Conservation (phyloP, 176 grass and related monocot species). For the Guadua angustifolia region DNA sequence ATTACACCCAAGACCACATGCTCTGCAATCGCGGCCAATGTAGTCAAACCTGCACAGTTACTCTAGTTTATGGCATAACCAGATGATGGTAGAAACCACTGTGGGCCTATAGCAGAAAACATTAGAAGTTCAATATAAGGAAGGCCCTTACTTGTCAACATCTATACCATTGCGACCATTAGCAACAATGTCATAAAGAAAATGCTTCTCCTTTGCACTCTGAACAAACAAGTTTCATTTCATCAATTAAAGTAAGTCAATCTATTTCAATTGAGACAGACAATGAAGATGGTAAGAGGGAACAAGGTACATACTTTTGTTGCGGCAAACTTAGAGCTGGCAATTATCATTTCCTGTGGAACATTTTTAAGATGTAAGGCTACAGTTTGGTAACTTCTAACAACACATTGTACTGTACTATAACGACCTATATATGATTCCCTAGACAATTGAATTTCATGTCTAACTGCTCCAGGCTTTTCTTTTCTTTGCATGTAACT, state of each 20-base stretch:
- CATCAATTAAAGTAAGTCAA: slow-evolving; percentile 32
- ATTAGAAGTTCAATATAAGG: slow-evolving; percentile 26
- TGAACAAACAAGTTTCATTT: slow-evolving; percentile 46
- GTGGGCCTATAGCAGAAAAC: slow-evolving; percentile 13
- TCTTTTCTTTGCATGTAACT: not conserved
- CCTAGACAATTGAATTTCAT: slow-evolving; percentile 3
- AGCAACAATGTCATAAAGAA: slow-evolving; percentile 98
- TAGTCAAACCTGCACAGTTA: slow-evolving; percentile 86
- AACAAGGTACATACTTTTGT: slow-evolving; percentile 60
- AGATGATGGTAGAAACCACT: slow-evolving; percentile 39
- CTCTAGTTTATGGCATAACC: slow-evolving; percentile 37
- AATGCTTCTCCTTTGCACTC: slow-evolving; percentile 79
- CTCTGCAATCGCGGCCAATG: slow-evolving; percentile 89
- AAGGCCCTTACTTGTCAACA: slow-evolving; percentile 83
- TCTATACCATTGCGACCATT: slow-evolving; percentile 97
- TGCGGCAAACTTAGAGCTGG: slow-evolving; percentile 62
- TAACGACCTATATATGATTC: not conserved
- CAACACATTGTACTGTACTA: not conserved
- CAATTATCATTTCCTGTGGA: slow-evolving; percentile 84
- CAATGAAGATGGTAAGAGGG: not conserved
- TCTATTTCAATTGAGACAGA: not conserved
- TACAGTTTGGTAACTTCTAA: not conserved
- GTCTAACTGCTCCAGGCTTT: not conserved
- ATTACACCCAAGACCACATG: slow-evolving; percentile 93
- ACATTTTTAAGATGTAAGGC: slow-evolving; percentile 17